phyloP scores from a whole-genome alignment of 768 basidiomycete genomes.

The Sarcodon aspratus region DNA sequence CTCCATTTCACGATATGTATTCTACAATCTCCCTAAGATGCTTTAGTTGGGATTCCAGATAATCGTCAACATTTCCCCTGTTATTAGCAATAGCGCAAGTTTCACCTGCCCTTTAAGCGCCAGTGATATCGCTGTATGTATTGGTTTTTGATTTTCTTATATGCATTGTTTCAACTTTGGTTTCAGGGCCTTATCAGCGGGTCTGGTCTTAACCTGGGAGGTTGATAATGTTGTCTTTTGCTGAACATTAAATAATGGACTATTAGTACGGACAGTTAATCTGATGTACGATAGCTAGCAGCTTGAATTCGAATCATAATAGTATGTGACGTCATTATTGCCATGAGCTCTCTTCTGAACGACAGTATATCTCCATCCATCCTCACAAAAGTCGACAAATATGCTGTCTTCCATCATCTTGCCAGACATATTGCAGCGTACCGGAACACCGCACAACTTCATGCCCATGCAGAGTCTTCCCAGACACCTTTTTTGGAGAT shows the following conservation, averaged over 20 bases:
- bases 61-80: constrained; percentile 55
- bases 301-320: too few relatives aligned
- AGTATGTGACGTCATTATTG: too few relatives aligned
- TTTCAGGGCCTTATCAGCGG: too few relatives aligned
- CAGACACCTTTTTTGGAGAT: constrained; percentile 25
- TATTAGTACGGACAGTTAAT: too few relatives aligned
- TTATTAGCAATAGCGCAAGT: constrained; percentile 45
- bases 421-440: constrained; percentile 32
- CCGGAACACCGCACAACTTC: constrained; percentile 30
- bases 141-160: background rate
- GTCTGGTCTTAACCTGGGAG: too few relatives aligned
- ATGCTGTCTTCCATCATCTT: constrained; percentile 30
- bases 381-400: constrained; percentile 22
- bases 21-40: constrained; percentile 21
- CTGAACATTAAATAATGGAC: too few relatives aligned
- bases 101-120: constrained; percentile 54
- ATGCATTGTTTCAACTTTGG: too few relatives aligned
- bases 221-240: too few relatives aligned
- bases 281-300: too few relatives aligned
- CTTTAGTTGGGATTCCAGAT: constrained; percentile 46
- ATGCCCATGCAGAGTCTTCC: constrained; percentile 24
- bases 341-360: too few relatives aligned
- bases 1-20: constrained; percentile 4
- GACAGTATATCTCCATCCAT: too few relatives aligned
- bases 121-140: constrained; percentile 19